phyloP scores from a whole-genome alignment of 495 filamentous ascomycete genomes.

The Parathielavia appendiculata region DNA sequence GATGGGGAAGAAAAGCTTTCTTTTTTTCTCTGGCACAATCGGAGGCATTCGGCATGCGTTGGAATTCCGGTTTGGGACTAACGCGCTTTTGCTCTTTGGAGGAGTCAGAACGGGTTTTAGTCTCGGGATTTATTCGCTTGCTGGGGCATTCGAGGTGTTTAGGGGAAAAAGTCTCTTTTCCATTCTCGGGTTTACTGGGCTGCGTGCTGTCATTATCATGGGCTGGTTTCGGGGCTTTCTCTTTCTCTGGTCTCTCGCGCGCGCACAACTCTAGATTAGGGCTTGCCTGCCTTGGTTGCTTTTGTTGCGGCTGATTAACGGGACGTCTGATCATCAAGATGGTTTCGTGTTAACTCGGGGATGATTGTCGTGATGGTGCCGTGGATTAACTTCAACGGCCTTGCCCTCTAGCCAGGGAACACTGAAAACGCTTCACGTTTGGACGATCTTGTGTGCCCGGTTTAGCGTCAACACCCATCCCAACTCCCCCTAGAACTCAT shows the following conservation, averaged over 20 bases:
- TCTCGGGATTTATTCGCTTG: neutral
- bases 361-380: neutral
- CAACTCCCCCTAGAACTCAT: too few species aligned
- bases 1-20: neutral
- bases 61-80: neutral
- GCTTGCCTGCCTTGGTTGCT: neutral
- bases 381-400: neutral
- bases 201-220: neutral
- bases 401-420: neutral
- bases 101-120: slow-evolving; percentile 4
- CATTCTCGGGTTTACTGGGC: neutral
- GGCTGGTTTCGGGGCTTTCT: neutral
- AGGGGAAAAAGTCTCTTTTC: neutral
- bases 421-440: too few species aligned
- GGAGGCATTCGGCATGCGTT: neutral
- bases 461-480: too few species aligned
- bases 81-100: slow-evolving; percentile 8
- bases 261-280: neutral
- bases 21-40: neutral
- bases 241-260: neutral
- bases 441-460: too few species aligned
- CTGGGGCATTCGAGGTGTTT: neutral
- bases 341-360: neutral
- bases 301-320: neutral
- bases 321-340: neutral